These are phyloP conservation scores for Pichia sp. DNA, from an alignment of 1,139 yeast species.

Conservation along the genomic window DNA sequence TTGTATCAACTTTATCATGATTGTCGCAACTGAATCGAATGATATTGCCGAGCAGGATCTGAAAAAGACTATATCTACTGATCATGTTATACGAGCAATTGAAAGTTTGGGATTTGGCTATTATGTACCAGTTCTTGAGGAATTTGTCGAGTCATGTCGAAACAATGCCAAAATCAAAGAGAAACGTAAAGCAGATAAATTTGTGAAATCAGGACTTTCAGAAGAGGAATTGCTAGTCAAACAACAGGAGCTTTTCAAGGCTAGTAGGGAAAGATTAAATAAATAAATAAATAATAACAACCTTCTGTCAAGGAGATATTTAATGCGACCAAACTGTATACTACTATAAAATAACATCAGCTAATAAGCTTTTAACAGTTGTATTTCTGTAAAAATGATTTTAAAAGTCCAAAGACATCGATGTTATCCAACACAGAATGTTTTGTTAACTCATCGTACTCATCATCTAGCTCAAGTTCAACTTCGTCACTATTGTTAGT, in stretches of 20 bases:
- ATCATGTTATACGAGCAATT: slow-evolving; percentile 88
- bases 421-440: slow-evolving; percentile 46
- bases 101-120: slow-evolving; percentile 82
- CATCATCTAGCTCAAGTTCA: slow-evolving; percentile 33
- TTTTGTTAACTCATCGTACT: slow-evolving; percentile 30
- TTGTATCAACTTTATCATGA: slow-evolving; percentile 93
- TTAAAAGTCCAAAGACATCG: slow-evolving; percentile 32
- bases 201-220: slow-evolving; percentile 83
- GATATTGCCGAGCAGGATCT: slow-evolving; percentile 96
- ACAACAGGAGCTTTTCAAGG: slow-evolving; percentile 88
- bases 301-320: too few relatives aligned
- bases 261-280: slow-evolving; percentile 73
- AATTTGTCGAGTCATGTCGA: slow-evolving; percentile 52
- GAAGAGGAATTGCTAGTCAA: slow-evolving; percentile 89
- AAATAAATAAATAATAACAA: slow-evolving; percentile 25
- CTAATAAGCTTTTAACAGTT: not conserved
- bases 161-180: slow-evolving; percentile 82
- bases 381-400: slow-evolving; percentile 1
- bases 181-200: slow-evolving; percentile 83
- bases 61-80: slow-evolving; percentile 93
- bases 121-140: slow-evolving; percentile 63
- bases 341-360: not conserved
- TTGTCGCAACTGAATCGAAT: slow-evolving; percentile 84
- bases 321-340: too few relatives aligned
- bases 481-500: not conserved